Evolutionary conservation across 2,329 filamentous ascomycete species (phyloP).

Genomic region (Cytospora chrysosperma): DNA sequence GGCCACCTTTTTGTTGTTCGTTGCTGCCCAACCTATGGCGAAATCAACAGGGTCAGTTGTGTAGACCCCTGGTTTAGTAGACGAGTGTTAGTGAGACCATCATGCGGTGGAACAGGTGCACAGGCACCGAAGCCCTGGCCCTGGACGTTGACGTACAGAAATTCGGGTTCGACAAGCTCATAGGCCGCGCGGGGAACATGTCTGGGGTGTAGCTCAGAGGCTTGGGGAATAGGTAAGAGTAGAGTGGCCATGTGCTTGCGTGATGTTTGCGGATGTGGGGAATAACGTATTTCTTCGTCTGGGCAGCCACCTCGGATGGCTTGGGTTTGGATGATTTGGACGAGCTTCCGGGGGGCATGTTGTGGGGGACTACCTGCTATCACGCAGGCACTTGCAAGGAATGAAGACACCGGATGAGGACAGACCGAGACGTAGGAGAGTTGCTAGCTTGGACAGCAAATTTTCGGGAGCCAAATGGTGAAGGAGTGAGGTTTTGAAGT

Average conservation of each 20-base stretch:
- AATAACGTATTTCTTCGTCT: slow-evolving; percentile 70
- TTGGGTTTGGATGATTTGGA: slow-evolving; percentile 53
- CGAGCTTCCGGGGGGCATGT: slow-evolving; percentile 46
- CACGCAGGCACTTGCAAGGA: background rate
- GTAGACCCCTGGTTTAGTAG: slow-evolving; percentile 44
- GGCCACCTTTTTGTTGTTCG: slow-evolving; percentile 50
- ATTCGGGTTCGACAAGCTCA: slow-evolving; percentile 41
- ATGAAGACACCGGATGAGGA: background rate
- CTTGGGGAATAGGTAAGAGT: slow-evolving; percentile 58
- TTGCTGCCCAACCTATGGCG: slow-evolving; percentile 55
- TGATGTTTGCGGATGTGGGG: slow-evolving; percentile 61
- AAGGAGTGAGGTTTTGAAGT: background rate
- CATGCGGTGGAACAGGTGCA: slow-evolving; percentile 25
- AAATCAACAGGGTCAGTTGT: slow-evolving; percentile 59
- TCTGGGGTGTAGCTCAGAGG: slow-evolving; percentile 42
- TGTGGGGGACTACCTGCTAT: slow-evolving; percentile 18
- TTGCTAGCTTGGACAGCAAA: background rate
- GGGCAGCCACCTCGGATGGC: slow-evolving; percentile 68
- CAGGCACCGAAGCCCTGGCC: background rate
- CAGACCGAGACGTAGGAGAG: background rate
- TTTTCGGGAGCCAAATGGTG: background rate
- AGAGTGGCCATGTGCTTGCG: slow-evolving; percentile 52
- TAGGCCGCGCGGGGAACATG: slow-evolving; percentile 38
- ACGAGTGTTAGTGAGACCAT: slow-evolving; percentile 13
- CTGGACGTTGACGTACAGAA: slow-evolving; percentile 39